These are phyloP conservation scores for Phyllosticta paracitricarpa DNA, from an alignment of 2,329 filamentous ascomycete species.

Conservation along the genomic window DNA sequence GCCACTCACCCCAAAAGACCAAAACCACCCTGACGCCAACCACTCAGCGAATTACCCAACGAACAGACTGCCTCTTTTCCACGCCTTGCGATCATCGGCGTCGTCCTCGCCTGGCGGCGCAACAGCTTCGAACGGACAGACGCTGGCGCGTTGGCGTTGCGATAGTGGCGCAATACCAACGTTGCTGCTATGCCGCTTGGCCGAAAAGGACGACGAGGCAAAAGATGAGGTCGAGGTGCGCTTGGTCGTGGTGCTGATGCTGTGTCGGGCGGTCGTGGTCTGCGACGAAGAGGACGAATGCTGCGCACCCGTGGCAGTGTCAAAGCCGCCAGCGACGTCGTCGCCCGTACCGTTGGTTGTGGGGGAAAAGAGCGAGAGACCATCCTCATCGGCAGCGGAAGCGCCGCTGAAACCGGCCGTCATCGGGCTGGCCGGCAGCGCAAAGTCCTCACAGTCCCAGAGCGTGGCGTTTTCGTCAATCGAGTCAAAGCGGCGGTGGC, in stretches of 20 bases:
- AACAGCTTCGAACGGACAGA: background rate
- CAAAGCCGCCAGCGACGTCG: background rate
- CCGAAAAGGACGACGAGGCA: background rate
- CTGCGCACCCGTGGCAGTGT: background rate
- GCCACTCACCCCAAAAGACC: background rate
- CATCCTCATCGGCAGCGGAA: background rate
- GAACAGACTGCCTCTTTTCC: background rate
- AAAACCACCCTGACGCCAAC: background rate
- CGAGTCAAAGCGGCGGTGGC: background rate
- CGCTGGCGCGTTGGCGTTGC: background rate
- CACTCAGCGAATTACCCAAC: background rate
- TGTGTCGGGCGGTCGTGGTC: background rate
- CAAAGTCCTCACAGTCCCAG: background rate
- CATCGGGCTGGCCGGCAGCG: background rate
- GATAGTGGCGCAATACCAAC: background rate
- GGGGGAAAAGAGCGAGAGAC: background rate
- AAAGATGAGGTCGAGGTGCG: background rate
- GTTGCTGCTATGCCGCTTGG: background rate
- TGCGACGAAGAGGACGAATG: background rate
- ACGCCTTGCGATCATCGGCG: background rate
- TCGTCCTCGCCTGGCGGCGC: background rate
- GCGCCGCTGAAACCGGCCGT: background rate
- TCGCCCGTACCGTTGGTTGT: background rate
- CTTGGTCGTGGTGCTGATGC: background rate
- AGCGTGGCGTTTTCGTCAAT: background rate